These are phyloP conservation scores for Thraustochytrium striatum DNA, from an alignment of 352 stramenopile species.

Conservation along the genomic window DNA sequence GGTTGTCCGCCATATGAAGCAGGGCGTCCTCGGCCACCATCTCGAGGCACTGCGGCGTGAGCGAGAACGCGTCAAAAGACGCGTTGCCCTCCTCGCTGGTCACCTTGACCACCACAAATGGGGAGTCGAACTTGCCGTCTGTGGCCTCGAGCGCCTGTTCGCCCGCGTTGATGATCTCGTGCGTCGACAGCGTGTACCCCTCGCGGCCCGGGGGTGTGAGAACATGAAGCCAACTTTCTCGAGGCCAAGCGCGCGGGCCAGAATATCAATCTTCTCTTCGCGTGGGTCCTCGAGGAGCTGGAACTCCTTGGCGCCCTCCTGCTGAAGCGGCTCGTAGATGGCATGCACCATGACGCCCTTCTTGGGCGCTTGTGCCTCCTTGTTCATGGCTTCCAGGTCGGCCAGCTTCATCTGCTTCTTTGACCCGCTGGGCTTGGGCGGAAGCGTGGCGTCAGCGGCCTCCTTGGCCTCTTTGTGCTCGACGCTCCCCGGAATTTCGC, in stretches of 20 bases:
- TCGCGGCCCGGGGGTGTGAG: slow-evolving; percentile 26
- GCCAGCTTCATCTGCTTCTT: slow-evolving; percentile 29
- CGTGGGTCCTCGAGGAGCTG: slow-evolving; percentile 42
- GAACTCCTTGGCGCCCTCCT: not conserved
- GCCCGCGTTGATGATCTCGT: slow-evolving; percentile 31
- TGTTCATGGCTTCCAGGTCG: slow-evolving; percentile 14
- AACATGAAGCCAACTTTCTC: slow-evolving; percentile 41
- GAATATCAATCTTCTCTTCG: slow-evolving; percentile 13
- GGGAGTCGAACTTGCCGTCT: slow-evolving; percentile 37
- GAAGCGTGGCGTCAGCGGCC: not conserved
- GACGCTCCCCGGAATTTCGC: slow-evolving; percentile 36
- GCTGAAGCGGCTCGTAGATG: slow-evolving; percentile 28
- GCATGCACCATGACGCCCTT: slow-evolving; percentile 39
- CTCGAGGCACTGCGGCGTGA: slow-evolving; percentile 42
- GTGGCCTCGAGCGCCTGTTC: slow-evolving; percentile 41
- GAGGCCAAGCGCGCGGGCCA: slow-evolving; percentile 18
- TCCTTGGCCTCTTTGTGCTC: slow-evolving; percentile 9
- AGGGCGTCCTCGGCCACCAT: slow-evolving; percentile 47
- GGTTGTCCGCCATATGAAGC: slow-evolving; percentile 7
- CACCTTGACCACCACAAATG: slow-evolving; percentile 45
- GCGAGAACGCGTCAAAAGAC: slow-evolving; percentile 43
- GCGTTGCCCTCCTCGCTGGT: slow-evolving; percentile 42
- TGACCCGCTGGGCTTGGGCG: not conserved
- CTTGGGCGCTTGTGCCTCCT: slow-evolving; percentile 4
- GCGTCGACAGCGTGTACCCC: slow-evolving; percentile 24